Evolutionary conservation across 2,329 filamentous ascomycete genomes (phyloP).

Genomic region (Rachicladosporium sp.): DNA sequence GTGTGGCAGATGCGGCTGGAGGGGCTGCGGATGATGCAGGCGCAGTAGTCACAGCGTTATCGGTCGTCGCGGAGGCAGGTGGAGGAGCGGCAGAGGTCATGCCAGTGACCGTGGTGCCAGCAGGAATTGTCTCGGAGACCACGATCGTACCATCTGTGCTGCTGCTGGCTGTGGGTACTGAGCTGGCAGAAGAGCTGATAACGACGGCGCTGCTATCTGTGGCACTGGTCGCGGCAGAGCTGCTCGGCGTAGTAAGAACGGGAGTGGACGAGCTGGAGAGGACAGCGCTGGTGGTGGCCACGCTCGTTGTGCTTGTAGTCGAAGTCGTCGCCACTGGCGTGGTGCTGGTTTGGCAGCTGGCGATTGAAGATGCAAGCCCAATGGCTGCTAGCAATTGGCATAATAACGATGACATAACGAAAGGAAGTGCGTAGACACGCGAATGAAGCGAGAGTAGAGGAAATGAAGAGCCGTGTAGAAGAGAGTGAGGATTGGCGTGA

Average conservation of each 20-base stretch:
- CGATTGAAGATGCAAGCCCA: no score
- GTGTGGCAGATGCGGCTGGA: constrained; percentile 1
- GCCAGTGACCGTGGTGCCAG: constrained; percentile 2
- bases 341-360: no score
- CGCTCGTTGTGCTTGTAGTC: constrained; percentile 1
- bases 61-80: constrained; percentile 3
- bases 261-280: neutral
- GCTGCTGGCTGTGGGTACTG: no score
- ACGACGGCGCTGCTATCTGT: no score
- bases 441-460: no score
- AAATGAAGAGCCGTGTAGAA: no score
- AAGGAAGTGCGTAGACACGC: no score
- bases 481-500: no score
- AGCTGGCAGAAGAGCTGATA: no score
- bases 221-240: neutral
- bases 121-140: constrained; percentile 3
- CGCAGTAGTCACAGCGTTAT: constrained; percentile 1
- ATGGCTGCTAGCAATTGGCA: no score
- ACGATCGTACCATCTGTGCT: neutral
- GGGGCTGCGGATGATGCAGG: neutral
- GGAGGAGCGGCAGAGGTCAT: constrained; percentile 3
- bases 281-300: constrained; percentile 1
- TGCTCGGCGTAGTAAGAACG: neutral
- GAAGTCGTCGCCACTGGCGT: constrained; percentile 1
- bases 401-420: no score